Base-by-base conservation (phyloP, 2,329 filamentous ascomycete species). In the Ceratocystis destructans region DNA sequence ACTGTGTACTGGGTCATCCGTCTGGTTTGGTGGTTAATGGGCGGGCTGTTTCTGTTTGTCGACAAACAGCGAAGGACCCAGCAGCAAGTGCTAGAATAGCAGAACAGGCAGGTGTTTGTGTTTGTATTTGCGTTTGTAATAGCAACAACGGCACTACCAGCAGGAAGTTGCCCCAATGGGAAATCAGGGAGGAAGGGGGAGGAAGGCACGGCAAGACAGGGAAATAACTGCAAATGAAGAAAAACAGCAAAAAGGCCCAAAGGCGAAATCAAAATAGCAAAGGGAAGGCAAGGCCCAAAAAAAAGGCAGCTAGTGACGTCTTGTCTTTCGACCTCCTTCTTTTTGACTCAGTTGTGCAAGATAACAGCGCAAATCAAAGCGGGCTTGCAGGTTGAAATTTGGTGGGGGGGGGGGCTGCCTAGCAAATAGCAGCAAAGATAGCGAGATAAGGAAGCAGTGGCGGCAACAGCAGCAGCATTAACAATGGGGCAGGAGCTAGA, bases 301-400 rank as follows among this genome's bases (percentile, higher is more conserved):
- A 59, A 59, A 59, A 59, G 55, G 55, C 55, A 33, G 15, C 55
- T 59, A 59, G 33, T 59, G 55, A 59, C 55, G 55, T 59, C 55
- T 59, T 33, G 55, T 59, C 55, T 37, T 59, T 28, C 10, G 37
- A 41, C 37, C 55, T 57, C 28, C 33, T 33, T 17, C 28, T n/a
- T 59, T 37, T 59, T 59, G 25, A 59, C 55, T 59, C 55, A 33
- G 55, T n/a, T 12, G 28, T n/a, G 31, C 28, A 8, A 37, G 55
- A 59, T 59, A 59, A 37, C 55, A 33, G 55, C 31, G 37, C 61
- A 15, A 46, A 62, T 31, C 61, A 62, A 45, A 46, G 37, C 44
- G 37, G 61, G 57, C n/a, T 61, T n/a, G 8, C 5, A 20, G 12
- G 20, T 59, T 59, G 2, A n/a, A 31, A 22, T 31, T 37, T 59